Percentiles rank a stretch among this genome's conserved stretches.
Evolutionary conservation across 192 early-diverging fungal genomes (phyloP).

Genomic region (Physocladia obscura): DNA sequence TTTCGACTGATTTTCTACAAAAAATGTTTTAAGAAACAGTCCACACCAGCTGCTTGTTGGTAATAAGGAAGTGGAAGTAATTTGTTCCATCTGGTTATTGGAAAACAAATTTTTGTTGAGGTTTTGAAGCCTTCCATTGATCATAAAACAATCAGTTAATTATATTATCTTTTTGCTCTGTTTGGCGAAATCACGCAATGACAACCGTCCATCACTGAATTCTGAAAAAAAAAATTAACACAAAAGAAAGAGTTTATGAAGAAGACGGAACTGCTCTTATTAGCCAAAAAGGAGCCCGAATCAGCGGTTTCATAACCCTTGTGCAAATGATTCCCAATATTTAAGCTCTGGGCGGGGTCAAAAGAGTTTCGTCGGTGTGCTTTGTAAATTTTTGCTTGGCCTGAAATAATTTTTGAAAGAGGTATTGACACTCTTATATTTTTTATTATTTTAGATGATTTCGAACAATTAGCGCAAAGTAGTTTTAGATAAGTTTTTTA

Average conservation of each 20-base stretch:
- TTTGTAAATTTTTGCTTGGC: constrained; percentile 21
- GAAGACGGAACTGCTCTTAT: constrained; percentile 17
- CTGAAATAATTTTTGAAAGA: background rate
- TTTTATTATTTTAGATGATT: too few relatives aligned
- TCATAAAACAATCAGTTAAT: background rate
- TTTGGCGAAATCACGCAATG: constrained; percentile 1
- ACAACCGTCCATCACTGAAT: constrained; percentile 1
- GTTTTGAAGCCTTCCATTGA: too few relatives aligned
- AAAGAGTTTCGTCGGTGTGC: constrained; percentile 27
- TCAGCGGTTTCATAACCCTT: constrained; percentile 24
- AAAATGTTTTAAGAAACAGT: too few relatives aligned
- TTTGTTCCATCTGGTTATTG: background rate
- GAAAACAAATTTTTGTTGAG: background rate
- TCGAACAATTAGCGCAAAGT: background rate
- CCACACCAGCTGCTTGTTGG: too few relatives aligned
- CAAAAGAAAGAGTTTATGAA: background rate
- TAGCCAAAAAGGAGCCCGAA: background rate
- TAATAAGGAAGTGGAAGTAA: background rate
- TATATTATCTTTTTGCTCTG: background rate
- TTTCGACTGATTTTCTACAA: too few relatives aligned
- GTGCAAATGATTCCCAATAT: constrained; percentile 24
- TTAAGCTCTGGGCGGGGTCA: constrained; percentile 12
- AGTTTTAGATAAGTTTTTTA: background rate
- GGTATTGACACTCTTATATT: constrained; percentile 24
- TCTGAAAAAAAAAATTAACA: background rate